Evolutionary conservation across 164 flowering plant genomes (phyloP).

Genomic region (Amborella trichopoda): DNA sequence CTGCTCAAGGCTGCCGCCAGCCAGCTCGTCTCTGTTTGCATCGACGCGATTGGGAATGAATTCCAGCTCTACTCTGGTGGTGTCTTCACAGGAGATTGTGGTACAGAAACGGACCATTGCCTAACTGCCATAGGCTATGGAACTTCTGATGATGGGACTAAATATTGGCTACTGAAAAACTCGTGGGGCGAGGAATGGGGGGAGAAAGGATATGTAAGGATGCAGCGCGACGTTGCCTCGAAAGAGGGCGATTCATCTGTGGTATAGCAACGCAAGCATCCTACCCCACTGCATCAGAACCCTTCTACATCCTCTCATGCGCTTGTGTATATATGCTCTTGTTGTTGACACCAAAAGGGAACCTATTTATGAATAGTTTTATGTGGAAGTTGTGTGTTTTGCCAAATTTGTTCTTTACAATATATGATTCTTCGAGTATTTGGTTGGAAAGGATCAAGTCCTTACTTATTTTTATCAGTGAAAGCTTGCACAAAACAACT

Average conservation of each 20-base stretch:
- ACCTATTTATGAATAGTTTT: too few relatives aligned
- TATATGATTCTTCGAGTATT: too few relatives aligned
- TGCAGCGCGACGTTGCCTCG: conserved; percentile 14
- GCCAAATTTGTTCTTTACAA: too few relatives aligned
- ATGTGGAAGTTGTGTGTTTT: too few relatives aligned
- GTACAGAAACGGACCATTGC: conserved; percentile 13
- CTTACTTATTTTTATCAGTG: too few relatives aligned
- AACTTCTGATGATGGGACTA: conserved; percentile 8
- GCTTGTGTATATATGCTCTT: too few relatives aligned
- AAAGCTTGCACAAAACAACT: too few relatives aligned
- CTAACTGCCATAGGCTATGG: conserved; percentile 21
- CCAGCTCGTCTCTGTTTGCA: conserved; percentile 21
- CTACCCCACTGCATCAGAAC: conserved; percentile 16
- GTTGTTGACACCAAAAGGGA: too few relatives aligned
- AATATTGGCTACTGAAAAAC: conserved; percentile 24
- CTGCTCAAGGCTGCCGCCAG: conserved; percentile 14
- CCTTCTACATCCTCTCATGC: too few relatives aligned
- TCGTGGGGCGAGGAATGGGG: conserved; percentile 23
- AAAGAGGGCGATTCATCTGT: conserved; percentile 13
- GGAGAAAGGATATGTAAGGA: conserved; percentile 17
- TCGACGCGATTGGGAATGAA: conserved; percentile 12
- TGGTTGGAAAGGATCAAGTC: too few relatives aligned
- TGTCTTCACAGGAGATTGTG: conserved; percentile 14
- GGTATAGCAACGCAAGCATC: conserved; percentile 18
- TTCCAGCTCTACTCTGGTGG: conserved; percentile 20